Base-by-base conservation (phyloP, 148 eudicot genomes). In the Rhododendron ferrugineum region DNA sequence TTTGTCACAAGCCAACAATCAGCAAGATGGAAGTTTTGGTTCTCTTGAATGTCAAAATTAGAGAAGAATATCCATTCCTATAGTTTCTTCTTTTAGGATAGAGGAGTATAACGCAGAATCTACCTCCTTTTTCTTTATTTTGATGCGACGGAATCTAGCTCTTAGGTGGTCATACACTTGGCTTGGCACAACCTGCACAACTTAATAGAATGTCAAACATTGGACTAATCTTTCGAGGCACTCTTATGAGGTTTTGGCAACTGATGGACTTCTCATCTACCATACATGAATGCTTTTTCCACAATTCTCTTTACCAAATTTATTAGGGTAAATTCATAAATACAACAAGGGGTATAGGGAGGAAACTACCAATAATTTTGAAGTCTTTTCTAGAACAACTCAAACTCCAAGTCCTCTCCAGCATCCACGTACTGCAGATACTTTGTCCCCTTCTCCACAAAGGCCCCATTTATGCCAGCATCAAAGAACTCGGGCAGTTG, bases 371-470 rank as follows among this genome's bases (percentile, higher is more conserved):
- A 56, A 30, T n/a, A 86, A 50, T 14, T 54, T 15, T 11, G 5
- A 64, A 20, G 37, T 50, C 26, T 72, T 23, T 40, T 42, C 44
- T 92, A 91, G 86, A 92, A 92, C 90, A 91, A 91, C 86, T 92
- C 93, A 46, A 90, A 91, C 86, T 92, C 94, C 80, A 92, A 86
- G 85, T 87, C 90, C 88, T 92, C 90, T 84, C 93, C 93, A 28
- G 84, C 68, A 44, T 78, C 98, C 68, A 68, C 84, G 14, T 79
- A 85, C 50, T 68, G 83, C 80, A 86, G 75, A 80, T 91, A 93
- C 84, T 85, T 94, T 83, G 62, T 88, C 49, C 83, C 89, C 83
- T 87, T 92, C 40, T 30, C 7, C 18, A 5, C 36, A 72, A 32
- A 30, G 40, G 40, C 76, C 32, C 32, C 14, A 64, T 26, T 64